Evolutionary conservation across 495 filamentous ascomycete species (phyloP), one percentile per base, ranked within the genome.

Genomic region (Pseudotulostoma volvatum): DNA sequence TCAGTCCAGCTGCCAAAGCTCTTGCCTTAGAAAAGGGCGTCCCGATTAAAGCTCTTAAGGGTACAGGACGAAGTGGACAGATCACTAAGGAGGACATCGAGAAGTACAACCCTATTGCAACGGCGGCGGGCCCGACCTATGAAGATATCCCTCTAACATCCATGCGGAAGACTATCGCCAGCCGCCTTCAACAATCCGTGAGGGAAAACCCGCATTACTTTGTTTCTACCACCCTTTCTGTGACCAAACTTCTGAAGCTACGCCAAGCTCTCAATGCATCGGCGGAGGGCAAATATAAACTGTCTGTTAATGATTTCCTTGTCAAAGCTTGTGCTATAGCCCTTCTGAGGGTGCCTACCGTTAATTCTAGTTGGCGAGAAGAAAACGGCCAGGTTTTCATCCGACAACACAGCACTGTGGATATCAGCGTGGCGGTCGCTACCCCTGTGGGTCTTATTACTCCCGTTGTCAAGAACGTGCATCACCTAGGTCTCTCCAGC

Each of bases 91-190:
- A 79, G 50, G 88, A 95, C 55, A 73, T 94, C 40, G 87, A 95
- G 68, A 94, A 93, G 60, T 74, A 60, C 66, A 70, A 77, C 57
- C 60, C 73, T 36, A 50, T 67, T 17, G 52, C 71, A 36, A 66
- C 63, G 8, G 63, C 74, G 13, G 62, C 77, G 38, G 70, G 63
- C 9, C 67, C 84, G 39, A 61, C 69, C 42, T 95, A 81, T 65
- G 77, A 81, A 55, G 92, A 99, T 52, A 79, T 75, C 43, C 83
- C 84, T 38, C 74, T 84, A 44, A 78, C 71, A 51, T 79, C 76
- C 46, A 99, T 99, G 90, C 90, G 92, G 67, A 95, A 94, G 76
- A 86, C 82, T 41, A 99, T 99, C 50, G 92, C 92, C 53, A 72
- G 55, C 56, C 84, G 92, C 47, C 79, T 99, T 14, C 80, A 79